These are phyloP conservation scores for Diaporthe aspalathi DNA, from an alignment of 2,329 filamentous ascomycete genomes.

Conservation along the genomic window DNA sequence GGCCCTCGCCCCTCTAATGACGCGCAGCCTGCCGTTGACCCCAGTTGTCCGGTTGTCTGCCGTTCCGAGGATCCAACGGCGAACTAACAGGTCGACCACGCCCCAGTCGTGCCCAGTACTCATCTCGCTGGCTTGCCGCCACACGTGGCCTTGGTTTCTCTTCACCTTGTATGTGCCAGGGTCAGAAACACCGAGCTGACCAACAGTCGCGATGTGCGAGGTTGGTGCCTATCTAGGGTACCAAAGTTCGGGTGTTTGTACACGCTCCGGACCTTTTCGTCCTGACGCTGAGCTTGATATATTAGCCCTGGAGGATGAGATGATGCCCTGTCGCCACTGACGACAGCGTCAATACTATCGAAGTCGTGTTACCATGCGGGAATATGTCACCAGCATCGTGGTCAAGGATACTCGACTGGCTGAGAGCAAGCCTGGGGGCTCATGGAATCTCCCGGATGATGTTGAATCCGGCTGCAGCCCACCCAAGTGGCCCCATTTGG, in stretches of 20 bases:
- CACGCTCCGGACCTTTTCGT: not conserved
- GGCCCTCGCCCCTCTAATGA: not conserved
- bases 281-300: conserved; percentile 1
- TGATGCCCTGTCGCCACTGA: not conserved
- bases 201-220: conserved; percentile 14
- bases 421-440: not conserved
- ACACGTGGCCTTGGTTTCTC: not conserved
- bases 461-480: not conserved
- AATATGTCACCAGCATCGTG: not conserved
- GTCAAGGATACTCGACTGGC: not conserved
- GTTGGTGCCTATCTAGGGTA: conserved; percentile 17
- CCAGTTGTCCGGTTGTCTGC: conserved; percentile 20
- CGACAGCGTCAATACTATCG: conserved; percentile 8
- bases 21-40: conserved; percentile 14
- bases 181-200: conserved; percentile 5
- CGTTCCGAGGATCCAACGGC: conserved; percentile 17
- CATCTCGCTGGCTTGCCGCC: not conserved
- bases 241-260: not conserved
- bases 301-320: not conserved
- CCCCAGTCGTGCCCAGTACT: not conserved
- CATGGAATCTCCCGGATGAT: not conserved
- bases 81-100: not conserved
- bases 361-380: not conserved
- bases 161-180: conserved; percentile 2
- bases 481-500: not conserved